Evolutionary conservation across 164 flowering plant genomes (phyloP).

Genomic region (Stephania cephalantha): DNA sequence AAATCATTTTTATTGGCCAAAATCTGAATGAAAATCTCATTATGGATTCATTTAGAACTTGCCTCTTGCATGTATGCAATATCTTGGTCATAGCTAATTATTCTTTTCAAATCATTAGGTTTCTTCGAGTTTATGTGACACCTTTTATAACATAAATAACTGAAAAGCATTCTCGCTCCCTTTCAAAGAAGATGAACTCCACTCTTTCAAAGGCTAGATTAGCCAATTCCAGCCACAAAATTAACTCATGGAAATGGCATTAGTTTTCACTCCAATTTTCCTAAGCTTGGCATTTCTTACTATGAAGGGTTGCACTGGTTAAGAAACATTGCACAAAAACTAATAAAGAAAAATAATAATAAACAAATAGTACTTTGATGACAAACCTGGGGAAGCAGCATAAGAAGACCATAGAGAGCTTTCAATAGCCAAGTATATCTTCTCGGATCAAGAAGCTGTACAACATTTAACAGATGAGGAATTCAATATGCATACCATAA

Average conservation of each 20-base stretch:
- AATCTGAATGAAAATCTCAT: too few relatives aligned
- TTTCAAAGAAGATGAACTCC: background rate
- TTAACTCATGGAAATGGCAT: background rate
- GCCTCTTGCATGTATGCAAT: too few relatives aligned
- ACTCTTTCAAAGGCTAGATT: background rate
- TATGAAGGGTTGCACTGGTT: background rate
- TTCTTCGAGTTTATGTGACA: too few relatives aligned
- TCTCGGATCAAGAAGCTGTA: slow-evolving; percentile 71
- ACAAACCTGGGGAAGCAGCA: slow-evolving; percentile 93
- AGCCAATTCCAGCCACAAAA: background rate
- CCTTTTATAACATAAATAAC: too few relatives aligned
- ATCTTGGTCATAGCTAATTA: too few relatives aligned
- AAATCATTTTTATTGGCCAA: too few relatives aligned
- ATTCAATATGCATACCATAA: background rate
- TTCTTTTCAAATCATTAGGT: too few relatives aligned
- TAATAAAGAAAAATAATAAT: background rate
- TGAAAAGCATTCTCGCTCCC: background rate
- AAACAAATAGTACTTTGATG: background rate
- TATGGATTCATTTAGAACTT: too few relatives aligned
- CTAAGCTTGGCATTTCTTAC: background rate
- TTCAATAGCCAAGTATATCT: slow-evolving; percentile 78
- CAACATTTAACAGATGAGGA: background rate
- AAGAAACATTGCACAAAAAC: background rate
- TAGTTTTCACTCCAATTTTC: background rate
- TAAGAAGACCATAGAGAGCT: slow-evolving; percentile 83